A percentile compares a stretch with the other conserved stretches of the same genome.
Conservation (phyloP, 2,329 filamentous ascomycete species). For the Alternaria sp. region DNA sequence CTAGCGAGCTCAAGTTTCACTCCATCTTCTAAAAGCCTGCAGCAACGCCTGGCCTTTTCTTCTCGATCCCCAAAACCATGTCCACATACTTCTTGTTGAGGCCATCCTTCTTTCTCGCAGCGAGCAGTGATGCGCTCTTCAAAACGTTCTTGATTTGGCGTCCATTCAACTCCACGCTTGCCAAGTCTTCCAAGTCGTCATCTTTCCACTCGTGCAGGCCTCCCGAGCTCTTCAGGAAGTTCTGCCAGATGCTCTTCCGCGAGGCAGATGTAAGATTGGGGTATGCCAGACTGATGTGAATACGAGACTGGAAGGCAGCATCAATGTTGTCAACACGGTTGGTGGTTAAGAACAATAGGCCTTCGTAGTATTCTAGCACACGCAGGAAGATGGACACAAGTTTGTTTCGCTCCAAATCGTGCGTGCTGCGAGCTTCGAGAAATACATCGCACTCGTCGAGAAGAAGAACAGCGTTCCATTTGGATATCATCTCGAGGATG, state of each 20-base stretch:
- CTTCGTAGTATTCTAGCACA: constrained; percentile 42
- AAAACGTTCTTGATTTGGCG: constrained; percentile 61
- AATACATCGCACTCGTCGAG: constrained; percentile 70
- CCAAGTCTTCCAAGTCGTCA: constrained; percentile 51
- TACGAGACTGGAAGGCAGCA: constrained; percentile 38
- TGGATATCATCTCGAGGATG: constrained; percentile 59
- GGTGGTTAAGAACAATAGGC: constrained; percentile 46
- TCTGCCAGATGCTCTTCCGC: constrained; percentile 38
- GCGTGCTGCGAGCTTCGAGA: constrained; percentile 59
- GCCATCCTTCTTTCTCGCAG: constrained; percentile 30
- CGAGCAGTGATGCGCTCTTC: constrained; percentile 37
- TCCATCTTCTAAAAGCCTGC: constrained; percentile 1
- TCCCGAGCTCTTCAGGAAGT: constrained; percentile 29
- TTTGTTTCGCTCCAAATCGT: constrained; percentile 44
- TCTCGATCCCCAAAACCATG: constrained; percentile 43
- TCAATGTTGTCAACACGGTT: constrained; percentile 43
- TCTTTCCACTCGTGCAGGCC: constrained; percentile 20
- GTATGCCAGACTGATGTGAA: constrained; percentile 42
- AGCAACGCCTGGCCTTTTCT: constrained; percentile 20
- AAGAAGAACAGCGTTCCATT: constrained; percentile 63
- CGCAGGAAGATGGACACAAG: constrained; percentile 49
- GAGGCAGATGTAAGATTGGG: constrained; percentile 27
- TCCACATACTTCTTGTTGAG: constrained; percentile 30
- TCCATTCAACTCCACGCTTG: constrained; percentile 57
- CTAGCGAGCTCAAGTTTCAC: neutral